These are phyloP conservation scores for Aspergillaceae sp. DNA, from an alignment of 2,329 filamentous ascomycete genomes.

Conservation along the genomic window DNA sequence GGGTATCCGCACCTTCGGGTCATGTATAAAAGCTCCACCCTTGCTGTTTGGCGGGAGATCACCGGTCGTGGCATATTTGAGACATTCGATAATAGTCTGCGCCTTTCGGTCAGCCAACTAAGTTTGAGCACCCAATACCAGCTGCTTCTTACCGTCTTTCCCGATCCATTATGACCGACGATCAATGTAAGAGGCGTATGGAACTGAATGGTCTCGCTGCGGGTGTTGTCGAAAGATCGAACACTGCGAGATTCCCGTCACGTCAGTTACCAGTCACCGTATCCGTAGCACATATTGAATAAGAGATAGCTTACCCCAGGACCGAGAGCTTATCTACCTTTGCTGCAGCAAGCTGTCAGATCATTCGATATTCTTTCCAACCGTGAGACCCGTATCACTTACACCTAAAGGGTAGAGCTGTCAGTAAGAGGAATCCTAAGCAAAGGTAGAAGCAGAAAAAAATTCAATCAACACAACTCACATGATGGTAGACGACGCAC, in stretches of 20 bases:
- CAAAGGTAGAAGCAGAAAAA: not conserved
- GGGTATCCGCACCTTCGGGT: slow-evolving; percentile 61
- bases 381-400: slow-evolving; percentile 10
- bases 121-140: too few species aligned
- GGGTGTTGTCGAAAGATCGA: slow-evolving; percentile 74
- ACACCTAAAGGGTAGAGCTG: slow-evolving; percentile 18
- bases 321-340: slow-evolving; percentile 87
- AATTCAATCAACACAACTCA: not conserved
- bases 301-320: slow-evolving; percentile 47
- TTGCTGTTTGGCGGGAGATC: slow-evolving; percentile 83
- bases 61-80: slow-evolving; percentile 95
- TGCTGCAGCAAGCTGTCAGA: slow-evolving; percentile 40
- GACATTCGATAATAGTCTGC: slow-evolving; percentile 89
- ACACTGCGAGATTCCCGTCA: slow-evolving; percentile 38
- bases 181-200: slow-evolving; percentile 88
- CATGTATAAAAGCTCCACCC: slow-evolving; percentile 89
- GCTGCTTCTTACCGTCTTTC: slow-evolving; percentile 65
- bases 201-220: slow-evolving; percentile 74
- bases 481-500: not conserved
- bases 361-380: not conserved
- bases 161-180: slow-evolving; percentile 93
- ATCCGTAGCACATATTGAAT: slow-evolving; percentile 1
- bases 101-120: not conserved
- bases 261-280: slow-evolving; percentile 3
- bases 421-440: not conserved